A percentile compares a stretch with the other conserved stretches of the same genome.
These are phyloP conservation scores for Pseudogymnoascus sp. DNA, from an alignment of 2,329 filamentous ascomycete genomes.

Conservation along the genomic window DNA sequence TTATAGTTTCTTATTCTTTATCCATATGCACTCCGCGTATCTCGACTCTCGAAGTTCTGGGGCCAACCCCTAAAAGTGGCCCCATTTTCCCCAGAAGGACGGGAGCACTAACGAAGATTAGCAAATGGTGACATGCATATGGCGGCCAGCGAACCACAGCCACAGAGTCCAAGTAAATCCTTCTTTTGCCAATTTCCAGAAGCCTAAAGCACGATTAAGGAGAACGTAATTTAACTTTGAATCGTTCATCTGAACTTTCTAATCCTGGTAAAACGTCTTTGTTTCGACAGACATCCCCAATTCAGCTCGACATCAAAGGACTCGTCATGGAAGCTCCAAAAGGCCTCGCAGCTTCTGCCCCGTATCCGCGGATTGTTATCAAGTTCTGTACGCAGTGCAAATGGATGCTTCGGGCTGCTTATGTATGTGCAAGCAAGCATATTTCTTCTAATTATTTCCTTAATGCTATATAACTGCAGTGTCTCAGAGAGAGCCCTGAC, in stretches of 20 bases:
- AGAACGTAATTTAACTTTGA: background rate
- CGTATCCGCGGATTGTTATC: slow-evolving; percentile 72
- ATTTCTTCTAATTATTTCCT: slow-evolving; percentile 3
- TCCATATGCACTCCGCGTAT: background rate
- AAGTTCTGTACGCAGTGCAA: slow-evolving; percentile 90
- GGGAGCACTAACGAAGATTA: slow-evolving; percentile 5
- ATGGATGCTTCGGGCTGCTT: slow-evolving; percentile 82
- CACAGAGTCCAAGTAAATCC: background rate
- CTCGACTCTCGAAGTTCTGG: background rate
- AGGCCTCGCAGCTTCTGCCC: slow-evolving; percentile 19
- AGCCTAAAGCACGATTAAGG: background rate
- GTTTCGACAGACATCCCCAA: background rate
- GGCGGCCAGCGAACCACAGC: background rate
- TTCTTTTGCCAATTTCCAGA: background rate
- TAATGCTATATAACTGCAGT: background rate
- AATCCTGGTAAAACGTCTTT: background rate
- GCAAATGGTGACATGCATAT: background rate
- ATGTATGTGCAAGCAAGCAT: slow-evolving; percentile 47
- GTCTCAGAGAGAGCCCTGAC: background rate
- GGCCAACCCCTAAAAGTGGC: background rate
- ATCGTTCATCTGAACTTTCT: background rate
- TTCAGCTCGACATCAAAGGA: background rate
- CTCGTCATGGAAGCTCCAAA: background rate
- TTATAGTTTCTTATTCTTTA: background rate
- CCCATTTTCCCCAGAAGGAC: background rate